Percentiles rank a stretch among this genome's conserved stretches.
These are phyloP conservation scores for Lizonia empirigonia DNA, from an alignment of 2,329 filamentous ascomycete genomes.

Conservation along the genomic window DNA sequence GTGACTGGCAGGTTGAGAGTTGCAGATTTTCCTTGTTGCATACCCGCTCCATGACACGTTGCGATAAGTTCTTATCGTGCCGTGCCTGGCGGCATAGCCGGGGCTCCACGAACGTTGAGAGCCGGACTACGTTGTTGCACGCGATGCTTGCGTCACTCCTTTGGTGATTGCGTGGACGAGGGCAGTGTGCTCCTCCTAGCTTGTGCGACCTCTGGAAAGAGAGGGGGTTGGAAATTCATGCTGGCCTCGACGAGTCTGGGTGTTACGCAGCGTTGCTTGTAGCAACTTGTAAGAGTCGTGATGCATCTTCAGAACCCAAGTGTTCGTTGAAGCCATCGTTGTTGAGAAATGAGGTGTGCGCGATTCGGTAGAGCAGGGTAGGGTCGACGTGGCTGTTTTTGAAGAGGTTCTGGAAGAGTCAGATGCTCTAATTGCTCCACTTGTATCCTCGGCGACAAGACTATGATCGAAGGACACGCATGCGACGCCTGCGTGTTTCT, in stretches of 20 bases:
- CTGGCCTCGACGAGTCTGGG: background rate
- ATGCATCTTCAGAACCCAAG: slow-evolving; percentile 9
- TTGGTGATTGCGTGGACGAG: slow-evolving; percentile 1
- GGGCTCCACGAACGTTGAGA: slow-evolving; percentile 30
- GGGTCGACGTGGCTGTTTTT: slow-evolving; percentile 23
- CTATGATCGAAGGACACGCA: slow-evolving; percentile 22
- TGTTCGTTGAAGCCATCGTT: slow-evolving; percentile 10
- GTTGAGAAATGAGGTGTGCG: slow-evolving; percentile 26
- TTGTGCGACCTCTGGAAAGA: slow-evolving; percentile 4
- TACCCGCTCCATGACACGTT: slow-evolving; percentile 25
- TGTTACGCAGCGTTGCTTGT: slow-evolving; percentile 1
- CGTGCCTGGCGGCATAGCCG: slow-evolving; percentile 21
- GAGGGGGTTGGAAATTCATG: background rate
- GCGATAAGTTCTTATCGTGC: slow-evolving; percentile 33
- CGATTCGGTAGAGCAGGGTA: slow-evolving; percentile 13
- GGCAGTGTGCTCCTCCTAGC: slow-evolving; percentile 4
- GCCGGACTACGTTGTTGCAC: slow-evolving; percentile 14
- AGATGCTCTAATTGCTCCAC: slow-evolving; percentile 23
- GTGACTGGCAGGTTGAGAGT: slow-evolving; percentile 20
- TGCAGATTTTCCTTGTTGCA: slow-evolving; percentile 29
- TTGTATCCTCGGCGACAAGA: slow-evolving; percentile 30
- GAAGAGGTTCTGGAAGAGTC: slow-evolving; percentile 34
- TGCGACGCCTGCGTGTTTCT: slow-evolving; percentile 19
- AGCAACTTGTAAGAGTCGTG: slow-evolving; percentile 1
- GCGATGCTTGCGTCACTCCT: slow-evolving; percentile 26